Percentiles rank a stretch among this genome's conserved stretches.
Conservation (phyloP, 2,329 filamentous ascomycete species). For the Fusarium sp. region DNA sequence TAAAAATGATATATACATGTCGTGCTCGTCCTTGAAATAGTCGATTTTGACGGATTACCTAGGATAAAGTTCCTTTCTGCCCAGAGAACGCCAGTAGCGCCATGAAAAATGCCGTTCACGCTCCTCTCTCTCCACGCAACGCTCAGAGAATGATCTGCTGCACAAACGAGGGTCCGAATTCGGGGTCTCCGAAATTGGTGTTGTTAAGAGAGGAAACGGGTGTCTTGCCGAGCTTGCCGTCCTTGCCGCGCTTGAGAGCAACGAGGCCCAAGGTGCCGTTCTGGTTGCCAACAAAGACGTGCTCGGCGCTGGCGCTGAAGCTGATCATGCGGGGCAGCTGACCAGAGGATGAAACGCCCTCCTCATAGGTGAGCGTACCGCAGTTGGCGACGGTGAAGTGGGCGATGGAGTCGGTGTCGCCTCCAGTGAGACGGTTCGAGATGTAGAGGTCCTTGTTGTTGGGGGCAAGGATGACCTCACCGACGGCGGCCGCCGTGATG, state of each 20-base stretch:
- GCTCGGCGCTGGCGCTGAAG: conserved; percentile 52
- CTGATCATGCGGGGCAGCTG: conserved; percentile 65
- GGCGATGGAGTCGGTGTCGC: conserved; percentile 63
- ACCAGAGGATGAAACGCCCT: conserved; percentile 55
- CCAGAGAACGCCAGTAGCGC: conserved; percentile 39
- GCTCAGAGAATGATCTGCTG: conserved; percentile 50
- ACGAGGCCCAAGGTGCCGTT: conserved; percentile 58
- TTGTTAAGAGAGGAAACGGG: conserved; percentile 48
- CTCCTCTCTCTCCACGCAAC: not conserved
- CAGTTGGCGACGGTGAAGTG: conserved; percentile 59
- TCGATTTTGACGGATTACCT: conserved; percentile 5
- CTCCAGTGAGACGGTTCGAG: conserved; percentile 66
- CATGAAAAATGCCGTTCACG: conserved; percentile 18
- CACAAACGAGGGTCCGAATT: conserved; percentile 53
- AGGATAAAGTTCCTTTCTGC: conserved; percentile 26
- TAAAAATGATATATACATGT: conserved; percentile 18
- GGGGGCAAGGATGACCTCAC: conserved; percentile 60
- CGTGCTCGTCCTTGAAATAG: conserved; percentile 15
- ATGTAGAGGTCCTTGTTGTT: conserved; percentile 65
- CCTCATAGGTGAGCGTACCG: conserved; percentile 53
- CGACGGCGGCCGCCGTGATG: conserved; percentile 58
- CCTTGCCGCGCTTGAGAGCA: conserved; percentile 54
- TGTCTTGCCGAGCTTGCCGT: conserved; percentile 50
- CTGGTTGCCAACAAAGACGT: conserved; percentile 66
- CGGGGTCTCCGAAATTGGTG: conserved; percentile 48